Conservation (phyloP, 768 basidiomycete species). For the Pisolithus microcarpus region DNA sequence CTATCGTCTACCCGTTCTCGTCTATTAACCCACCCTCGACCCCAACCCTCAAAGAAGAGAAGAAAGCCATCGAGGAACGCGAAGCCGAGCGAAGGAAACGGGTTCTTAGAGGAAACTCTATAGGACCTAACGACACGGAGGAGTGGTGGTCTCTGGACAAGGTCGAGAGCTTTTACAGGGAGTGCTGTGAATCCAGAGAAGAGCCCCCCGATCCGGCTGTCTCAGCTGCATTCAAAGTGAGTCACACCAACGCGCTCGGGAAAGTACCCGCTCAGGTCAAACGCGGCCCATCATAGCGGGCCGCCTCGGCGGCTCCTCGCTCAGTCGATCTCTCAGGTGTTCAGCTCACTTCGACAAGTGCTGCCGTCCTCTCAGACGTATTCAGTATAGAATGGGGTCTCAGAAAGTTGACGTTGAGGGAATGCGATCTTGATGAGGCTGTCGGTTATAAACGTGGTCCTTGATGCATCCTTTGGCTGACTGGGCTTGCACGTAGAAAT, state of each 20-base stretch:
- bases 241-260: slow-evolving; percentile 12
- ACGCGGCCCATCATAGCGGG: slow-evolving; percentile 33
- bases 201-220: slow-evolving; percentile 61
- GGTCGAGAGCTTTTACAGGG: slow-evolving; percentile 80
- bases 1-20: slow-evolving; percentile 87
- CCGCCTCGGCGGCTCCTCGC: slow-evolving; percentile 51
- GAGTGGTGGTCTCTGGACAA: slow-evolving; percentile 84
- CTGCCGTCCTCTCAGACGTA: slow-evolving; percentile 83
- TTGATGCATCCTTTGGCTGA: background rate
- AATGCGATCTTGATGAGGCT: slow-evolving; percentile 80
- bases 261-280: slow-evolving; percentile 6
- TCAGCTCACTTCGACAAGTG: slow-evolving; percentile 60
- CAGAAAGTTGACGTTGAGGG: slow-evolving; percentile 74
- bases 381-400: slow-evolving; percentile 92
- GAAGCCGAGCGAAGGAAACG: slow-evolving; percentile 63
- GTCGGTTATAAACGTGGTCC: slow-evolving; percentile 33
- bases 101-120: slow-evolving; percentile 53
- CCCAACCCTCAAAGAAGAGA: slow-evolving; percentile 73
- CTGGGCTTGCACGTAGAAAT: slow-evolving; percentile 37
- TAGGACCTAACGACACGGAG: slow-evolving; percentile 30
- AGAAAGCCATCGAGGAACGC: slow-evolving; percentile 66
- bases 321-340: slow-evolving; percentile 76
- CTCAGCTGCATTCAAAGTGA: slow-evolving; percentile 64
- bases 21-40: slow-evolving; percentile 78
- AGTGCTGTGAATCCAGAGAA: slow-evolving; percentile 75